Percentiles rank a stretch among this genome's conserved stretches.
These are phyloP conservation scores for Gossypium sturtianum DNA, from an alignment of 345 rosid species.

Conservation along the genomic window DNA sequence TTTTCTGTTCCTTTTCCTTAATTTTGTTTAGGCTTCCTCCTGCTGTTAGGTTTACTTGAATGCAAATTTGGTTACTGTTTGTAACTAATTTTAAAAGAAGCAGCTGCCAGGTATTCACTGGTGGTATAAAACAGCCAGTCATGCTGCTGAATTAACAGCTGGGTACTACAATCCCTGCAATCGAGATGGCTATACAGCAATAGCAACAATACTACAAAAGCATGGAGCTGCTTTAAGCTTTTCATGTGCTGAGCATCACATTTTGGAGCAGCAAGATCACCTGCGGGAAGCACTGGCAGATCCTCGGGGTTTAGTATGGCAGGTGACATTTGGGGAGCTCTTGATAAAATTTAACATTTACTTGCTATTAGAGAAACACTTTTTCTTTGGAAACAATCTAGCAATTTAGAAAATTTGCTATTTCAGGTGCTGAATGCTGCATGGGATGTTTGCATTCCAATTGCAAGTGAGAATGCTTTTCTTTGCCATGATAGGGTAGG, in stretches of 20 bases:
- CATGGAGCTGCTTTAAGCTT: conserved; percentile 69
- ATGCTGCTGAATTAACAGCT: conserved; percentile 92
- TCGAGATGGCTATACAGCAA: conserved; percentile 84
- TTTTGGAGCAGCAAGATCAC: conserved; percentile 56
- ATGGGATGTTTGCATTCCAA: conserved; percentile 62
- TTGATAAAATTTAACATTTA: not conserved
- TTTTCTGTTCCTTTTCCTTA: not conserved
- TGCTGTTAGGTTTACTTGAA: not conserved
- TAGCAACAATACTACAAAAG: conserved; percentile 61
- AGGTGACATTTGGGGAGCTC: conserved; percentile 39
- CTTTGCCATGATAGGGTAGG: conserved; percentile 69
- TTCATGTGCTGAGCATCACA: conserved; percentile 47
- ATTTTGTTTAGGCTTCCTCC: not conserved
- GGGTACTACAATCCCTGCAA: conserved; percentile 90
- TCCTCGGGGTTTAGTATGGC: conserved; percentile 78
- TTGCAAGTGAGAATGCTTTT: conserved; percentile 65
- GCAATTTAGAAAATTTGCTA: not conserved
- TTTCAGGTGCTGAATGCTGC: conserved; percentile 87
- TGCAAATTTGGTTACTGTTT: not conserved
- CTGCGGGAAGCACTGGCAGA: conserved; percentile 54
- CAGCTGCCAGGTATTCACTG: conserved; percentile 93
- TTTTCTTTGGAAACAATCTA: not conserved
- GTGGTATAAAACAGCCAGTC: conserved; percentile 97
- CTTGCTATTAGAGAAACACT: conserved; percentile 15
- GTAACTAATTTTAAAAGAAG: conserved; percentile 19